Base-by-base conservation (phyloP, 2,329 filamentous ascomycete species). In the Bretziella fagacearum region DNA sequence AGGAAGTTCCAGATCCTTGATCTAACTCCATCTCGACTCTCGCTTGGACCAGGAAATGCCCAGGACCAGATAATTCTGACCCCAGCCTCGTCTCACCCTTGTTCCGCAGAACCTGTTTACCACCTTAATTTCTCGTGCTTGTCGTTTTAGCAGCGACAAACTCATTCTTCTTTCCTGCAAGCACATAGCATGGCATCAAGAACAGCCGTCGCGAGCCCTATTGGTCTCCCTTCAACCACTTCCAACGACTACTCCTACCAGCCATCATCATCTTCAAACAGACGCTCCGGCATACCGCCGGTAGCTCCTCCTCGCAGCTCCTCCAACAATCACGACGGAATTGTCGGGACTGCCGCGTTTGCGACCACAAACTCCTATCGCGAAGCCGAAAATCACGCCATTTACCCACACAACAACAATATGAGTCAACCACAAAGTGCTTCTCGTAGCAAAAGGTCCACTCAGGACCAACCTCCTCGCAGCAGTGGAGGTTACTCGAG, bases 231-330 rank as follows among this genome's bases (percentile, higher is more conserved):
- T 35, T 60, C 65, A 13, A 55, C 60, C 18, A 59, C 63, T 13
- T 25, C 47, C 13, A 23, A 55, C 63, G 45, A 51, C 27, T 48
- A 44, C 50, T 63, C 71, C 40, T 63, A 69, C 37, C 59, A 65
- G 32, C 60, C 64, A 23, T 56, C 66, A 17, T 56, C 65, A 48
- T 42, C 46, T 27, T 43, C 68, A 52, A 70, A 71, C 56, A 67
- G 69, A 56, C 66, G 68, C 64, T 73, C 64, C 63, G 73, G 68
- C 62, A 76, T 71, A 65, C 76, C 81, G 46, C 80, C 83, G 20
- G 71, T 84, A 55, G 79, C 81, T 47, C 86, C 83, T 41, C 83
- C 84, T 29, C 76, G 86, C 57, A 87, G 83, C 6, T 93, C 86
- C 11, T 91, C 84, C 36, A 81, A 77, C 53, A 62, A 64, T 52